Base-by-base conservation (phyloP, 257 asterid genomes). In the Thymus mandschuricus region DNA sequence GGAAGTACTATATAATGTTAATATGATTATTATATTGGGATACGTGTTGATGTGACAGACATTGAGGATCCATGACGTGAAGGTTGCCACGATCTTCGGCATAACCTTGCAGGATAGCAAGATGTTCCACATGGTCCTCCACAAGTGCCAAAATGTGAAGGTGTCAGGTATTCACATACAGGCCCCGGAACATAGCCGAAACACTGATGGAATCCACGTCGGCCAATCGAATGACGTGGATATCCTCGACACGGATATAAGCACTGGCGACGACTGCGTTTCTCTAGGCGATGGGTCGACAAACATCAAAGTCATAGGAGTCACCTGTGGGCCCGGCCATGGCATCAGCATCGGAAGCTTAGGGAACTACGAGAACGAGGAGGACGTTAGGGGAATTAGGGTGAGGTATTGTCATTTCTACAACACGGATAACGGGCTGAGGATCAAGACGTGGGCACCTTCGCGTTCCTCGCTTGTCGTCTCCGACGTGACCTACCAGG, bases 181-280 rank as follows among this genome's bases (percentile, higher is more conserved):
- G 8, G 91, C 96, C 21, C 96, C 96, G 0, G 73, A 7, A 1
- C 60, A 78, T 13, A 85, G 92, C 70, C 96, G 92, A 28, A 89
- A 86, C 78, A 89, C 96, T 0, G 96, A 88, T 10, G 96, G 96
- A 1, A 85, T 88, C 79, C 86, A 82, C 33, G 43, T 85, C 2
- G 77, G 83, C 3, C 8, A 3, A 11, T 81, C 92, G 10, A 73
- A 15, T 40, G 38, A 48, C 48, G 59, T 84, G 5, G 46, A 13
- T 27, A 76, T 86, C 27, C 30, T 55, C 8, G 6, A 51, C 1
- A 60, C 76, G 0, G 2, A 7, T 3, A 88, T 88, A 21, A 74
- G 69, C 64, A 88, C 96, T 0, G 92, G 96, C 0, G 96, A 88
- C n/a, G 96, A 86, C 71, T 88, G 96, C 48, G 71, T 88, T n/a